A percentile compares a stretch with the other conserved stretches of the same genome.
Conservation (phyloP, 2,329 filamentous ascomycete genomes). For the Curvularia sp. region DNA sequence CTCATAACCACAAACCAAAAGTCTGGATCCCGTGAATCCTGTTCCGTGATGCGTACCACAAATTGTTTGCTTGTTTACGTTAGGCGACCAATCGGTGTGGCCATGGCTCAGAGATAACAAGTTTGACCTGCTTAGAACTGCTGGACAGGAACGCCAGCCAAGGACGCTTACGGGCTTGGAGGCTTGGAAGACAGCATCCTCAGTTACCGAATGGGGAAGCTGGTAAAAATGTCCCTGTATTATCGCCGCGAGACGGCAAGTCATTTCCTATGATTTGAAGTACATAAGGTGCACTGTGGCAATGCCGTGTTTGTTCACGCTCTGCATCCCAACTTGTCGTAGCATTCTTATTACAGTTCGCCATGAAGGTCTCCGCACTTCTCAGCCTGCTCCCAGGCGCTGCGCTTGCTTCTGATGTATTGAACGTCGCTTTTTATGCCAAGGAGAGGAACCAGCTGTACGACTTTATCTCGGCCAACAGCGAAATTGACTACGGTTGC, state of each 20-base stretch:
- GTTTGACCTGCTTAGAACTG: slow-evolving; percentile 30
- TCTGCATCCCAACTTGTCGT: slow-evolving; percentile 9
- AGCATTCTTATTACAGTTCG: slow-evolving; percentile 4
- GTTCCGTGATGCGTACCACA: background rate
- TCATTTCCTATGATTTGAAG: slow-evolving; percentile 5
- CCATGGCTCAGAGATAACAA: slow-evolving; percentile 25
- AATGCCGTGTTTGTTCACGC: slow-evolving; percentile 11
- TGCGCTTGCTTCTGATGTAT: slow-evolving; percentile 36
- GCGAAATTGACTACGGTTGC: slow-evolving; percentile 46
- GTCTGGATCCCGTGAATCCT: slow-evolving; percentile 8
- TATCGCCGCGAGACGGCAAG: slow-evolving; percentile 5
- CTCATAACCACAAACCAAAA: slow-evolving; percentile 16
- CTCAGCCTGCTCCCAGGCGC: slow-evolving; percentile 35
- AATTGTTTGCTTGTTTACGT: slow-evolving; percentile 4
- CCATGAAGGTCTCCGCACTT: slow-evolving; percentile 38
- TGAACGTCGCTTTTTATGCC: slow-evolving; percentile 39
- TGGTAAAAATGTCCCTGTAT: slow-evolving; percentile 11
- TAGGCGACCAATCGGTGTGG: slow-evolving; percentile 1
- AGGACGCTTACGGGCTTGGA: slow-evolving; percentile 28
- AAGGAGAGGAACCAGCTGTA: slow-evolving; percentile 42
- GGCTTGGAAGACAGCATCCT: slow-evolving; percentile 13
- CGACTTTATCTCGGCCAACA: slow-evolving; percentile 40
- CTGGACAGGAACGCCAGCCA: slow-evolving; percentile 24
- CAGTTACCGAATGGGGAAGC: slow-evolving; percentile 23
- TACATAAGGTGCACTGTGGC: slow-evolving; percentile 15